Evolutionary conservation across 2,329 filamentous ascomycete species (phyloP), one percentile per base, ranked within the genome.

Genomic region (Metarhizium guizhouense): DNA sequence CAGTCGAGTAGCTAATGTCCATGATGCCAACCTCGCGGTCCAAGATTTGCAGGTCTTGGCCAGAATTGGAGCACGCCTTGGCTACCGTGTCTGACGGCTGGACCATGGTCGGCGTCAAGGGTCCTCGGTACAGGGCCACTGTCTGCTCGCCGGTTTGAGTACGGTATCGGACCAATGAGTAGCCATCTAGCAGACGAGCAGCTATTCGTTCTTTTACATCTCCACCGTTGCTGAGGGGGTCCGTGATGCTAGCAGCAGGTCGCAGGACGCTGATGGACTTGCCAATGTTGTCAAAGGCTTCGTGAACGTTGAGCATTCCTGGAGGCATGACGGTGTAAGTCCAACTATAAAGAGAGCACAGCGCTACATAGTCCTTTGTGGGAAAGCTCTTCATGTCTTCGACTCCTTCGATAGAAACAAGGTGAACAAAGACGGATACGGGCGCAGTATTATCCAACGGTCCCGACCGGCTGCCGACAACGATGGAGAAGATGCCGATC

Each of bases 1-100:
- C 76, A 0, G 64, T 54, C 0, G 68, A 69, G 60, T 77, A 78
- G 0, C 70, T 70, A 1, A 76, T 52, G 56, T 78, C 75, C 68
- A 77, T 74, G 5, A 77, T 59, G 0, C 70, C 71, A 0, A 69
- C 4, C 1, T 68, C 42, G 7, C 59, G 54, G 48, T 78, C 75
- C 0, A 76, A 54, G 18, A 77, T 69, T 55, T 73, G 68, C n/a
- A 73, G 60, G 34, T 75, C 68, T 0, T 57, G 51, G 0, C 70
- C 68, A 0, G 62, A 67, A 45, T 65, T 73, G 10, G 36, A 40
- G 36, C 36, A 40, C 36, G 36, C 36, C 36, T 11, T 40, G 36
- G 36, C 36, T 14, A 40, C 14, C 6, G 36, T 16, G 36, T 40
- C 36, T 10, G 36, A 40, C 3, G 47, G 54, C 1, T 55, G 48